Evolutionary conservation across 768 basidiomycete genomes (phyloP), one percentile per base, ranked within the genome.

Genomic region (Agrocybe pediades): DNA sequence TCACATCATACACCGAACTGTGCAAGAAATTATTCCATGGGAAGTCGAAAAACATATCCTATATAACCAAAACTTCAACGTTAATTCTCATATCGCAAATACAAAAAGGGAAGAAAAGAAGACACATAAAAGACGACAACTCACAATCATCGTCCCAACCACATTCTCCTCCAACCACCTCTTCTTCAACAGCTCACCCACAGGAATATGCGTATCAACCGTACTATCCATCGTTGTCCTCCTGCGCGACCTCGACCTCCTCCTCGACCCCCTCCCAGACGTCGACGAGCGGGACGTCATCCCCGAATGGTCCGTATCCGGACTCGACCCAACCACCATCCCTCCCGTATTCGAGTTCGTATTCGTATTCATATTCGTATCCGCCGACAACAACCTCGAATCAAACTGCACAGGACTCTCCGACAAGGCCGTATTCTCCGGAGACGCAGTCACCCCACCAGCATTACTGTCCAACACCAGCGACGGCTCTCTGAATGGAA

Each of bases 21-120:
- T 99, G 97, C 25, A 98, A 73, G 68, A 98, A 98, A 67, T 98
- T 98, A 71, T 99, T 98, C 88, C 92, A 93, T 0, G 95, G 95
- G 63, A 88, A 97, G 55, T 90, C 87, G 67, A 98, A 98, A 77
- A 98, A 98, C 30, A 98, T 78, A 62, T 95, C 91, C 94, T 96
- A 62, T 17, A 58, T 55, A 58, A 39, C 16, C 24, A 52, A 23
- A 25, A 11, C 43, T 30, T 26, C 13, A 40, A 21, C 9, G 5
- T 52, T 36, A 49, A 54, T 20, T 27, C n/a, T n/a, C n/a, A n/a
- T n/a, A n/a, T n/a, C n/a, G n/a, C n/a, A n/a, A n/a, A n/a, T n/a
- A n/a, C n/a, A n/a, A n/a, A n/a, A n/a, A n/a, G n/a, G 9, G 20
- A 44, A 19, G 50, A 40, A 45, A 47, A 7, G 15, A 7, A 30